Percentiles rank a stretch among this genome's conserved stretches.
Evolutionary conservation across 2,329 filamentous ascomycete species (phyloP).

Genomic region (Stromatinia cepivora): DNA sequence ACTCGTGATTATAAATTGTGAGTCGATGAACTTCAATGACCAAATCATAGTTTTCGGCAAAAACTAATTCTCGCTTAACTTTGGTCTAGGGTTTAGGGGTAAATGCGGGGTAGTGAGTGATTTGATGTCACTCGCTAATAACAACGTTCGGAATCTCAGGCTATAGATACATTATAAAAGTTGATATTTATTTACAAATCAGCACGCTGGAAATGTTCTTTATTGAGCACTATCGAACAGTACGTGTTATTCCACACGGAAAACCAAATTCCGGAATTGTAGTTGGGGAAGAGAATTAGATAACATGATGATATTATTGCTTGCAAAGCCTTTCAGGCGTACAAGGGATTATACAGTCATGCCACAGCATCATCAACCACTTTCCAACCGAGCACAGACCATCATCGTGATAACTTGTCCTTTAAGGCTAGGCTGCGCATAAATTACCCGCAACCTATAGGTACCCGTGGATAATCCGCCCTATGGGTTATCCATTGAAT

Average conservation of each 20-base stretch:
- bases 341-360: background rate
- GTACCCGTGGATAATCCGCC: too few species aligned
- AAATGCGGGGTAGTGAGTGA: background rate
- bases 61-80: background rate
- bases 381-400: background rate
- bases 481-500: too few species aligned
- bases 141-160: background rate
- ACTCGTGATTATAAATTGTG: background rate
- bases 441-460: too few species aligned
- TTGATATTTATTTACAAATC: background rate
- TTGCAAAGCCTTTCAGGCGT: background rate
- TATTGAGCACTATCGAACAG: background rate
- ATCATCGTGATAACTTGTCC: background rate
- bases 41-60: background rate
- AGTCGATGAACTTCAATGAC: background rate
- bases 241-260: background rate
- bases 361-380: background rate
- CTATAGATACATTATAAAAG: background rate
- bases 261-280: background rate
- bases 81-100: background rate
- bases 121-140: background rate
- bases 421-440: too few species aligned
- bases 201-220: fast-evolving
- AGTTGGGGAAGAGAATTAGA: background rate
- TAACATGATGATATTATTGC: background rate